phyloP scores from a whole-genome alignment of 2,329 filamentous ascomycete genomes.

The Trichoderma citrinoviride region DNA sequence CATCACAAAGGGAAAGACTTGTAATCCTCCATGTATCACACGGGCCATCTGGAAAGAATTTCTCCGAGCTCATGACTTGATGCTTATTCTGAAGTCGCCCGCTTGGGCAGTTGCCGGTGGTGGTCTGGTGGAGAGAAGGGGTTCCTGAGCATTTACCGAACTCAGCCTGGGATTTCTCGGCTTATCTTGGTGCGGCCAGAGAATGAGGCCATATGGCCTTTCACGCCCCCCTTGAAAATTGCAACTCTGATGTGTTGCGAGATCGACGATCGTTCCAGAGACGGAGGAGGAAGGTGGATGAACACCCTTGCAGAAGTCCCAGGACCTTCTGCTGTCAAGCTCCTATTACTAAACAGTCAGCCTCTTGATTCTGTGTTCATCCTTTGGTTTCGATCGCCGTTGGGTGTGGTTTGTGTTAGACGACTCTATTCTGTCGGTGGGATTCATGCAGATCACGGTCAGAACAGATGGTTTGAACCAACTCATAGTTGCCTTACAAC shows the following conservation, averaged over 20 bases:
- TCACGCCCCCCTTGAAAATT: too few relatives aligned
- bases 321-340: background rate
- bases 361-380: background rate
- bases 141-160: too few relatives aligned
- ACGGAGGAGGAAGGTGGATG: too few relatives aligned
- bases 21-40: background rate
- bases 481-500: background rate
- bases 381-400: background rate
- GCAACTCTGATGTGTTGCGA: too few relatives aligned
- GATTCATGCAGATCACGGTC: conserved; percentile 6
- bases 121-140: too few relatives aligned
- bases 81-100: too few relatives aligned
- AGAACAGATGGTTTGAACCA: background rate
- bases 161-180: too few relatives aligned
- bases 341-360: background rate
- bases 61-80: background rate
- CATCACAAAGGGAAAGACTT: background rate
- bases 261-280: too few relatives aligned
- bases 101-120: too few relatives aligned
- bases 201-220: too few relatives aligned
- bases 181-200: too few relatives aligned
- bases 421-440: conserved; percentile 2
- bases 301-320: too few relatives aligned
- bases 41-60: background rate
- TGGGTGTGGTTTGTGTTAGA: background rate